phyloP scores from a whole-genome alignment of 345 rosid genomes.

The Eutrema yunnanense region DNA sequence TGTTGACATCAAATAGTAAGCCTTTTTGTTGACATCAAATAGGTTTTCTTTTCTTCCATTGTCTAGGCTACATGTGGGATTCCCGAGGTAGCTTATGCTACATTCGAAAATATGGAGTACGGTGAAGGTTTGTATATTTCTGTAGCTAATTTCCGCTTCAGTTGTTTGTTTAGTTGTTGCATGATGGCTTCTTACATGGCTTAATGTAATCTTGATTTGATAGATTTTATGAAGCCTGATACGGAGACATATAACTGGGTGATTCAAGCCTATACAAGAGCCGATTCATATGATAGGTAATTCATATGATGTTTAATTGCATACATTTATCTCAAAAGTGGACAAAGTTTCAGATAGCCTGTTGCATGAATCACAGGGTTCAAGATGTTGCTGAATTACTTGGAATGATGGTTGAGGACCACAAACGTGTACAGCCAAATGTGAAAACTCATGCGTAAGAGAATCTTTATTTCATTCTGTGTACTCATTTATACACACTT shows the following conservation, averaged over 20 bases:
- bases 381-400: slow-evolving; percentile 96
- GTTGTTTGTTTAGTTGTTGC: slow-evolving; percentile 9
- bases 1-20: slow-evolving; percentile 16
- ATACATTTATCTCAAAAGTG: not conserved
- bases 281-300: slow-evolving; percentile 94
- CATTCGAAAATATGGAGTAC: slow-evolving; percentile 97
- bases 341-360: not conserved
- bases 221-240: slow-evolving; percentile 90
- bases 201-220: slow-evolving; percentile 19
- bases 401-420: slow-evolving; percentile 97
- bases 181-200: not conserved
- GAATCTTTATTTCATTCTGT: not conserved
- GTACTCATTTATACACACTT: not conserved
- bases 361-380: slow-evolving; percentile 49
- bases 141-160: not conserved
- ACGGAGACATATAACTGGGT: slow-evolving; percentile 97
- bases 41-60: slow-evolving; percentile 23
- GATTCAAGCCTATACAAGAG: slow-evolving; percentile 94
- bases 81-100: slow-evolving; percentile 87
- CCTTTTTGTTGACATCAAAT: slow-evolving; percentile 8
- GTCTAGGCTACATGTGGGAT: slow-evolving; percentile 86
- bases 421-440: slow-evolving; percentile 86
- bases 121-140: slow-evolving; percentile 72
- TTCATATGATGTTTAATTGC: not conserved
- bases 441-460: slow-evolving; percentile 84